A percentile compares a stretch with the other conserved stretches of the same genome.
These are phyloP conservation scores for Gossypium schwendimanii DNA, from an alignment of 441 rosid species.

Conservation along the genomic window DNA sequence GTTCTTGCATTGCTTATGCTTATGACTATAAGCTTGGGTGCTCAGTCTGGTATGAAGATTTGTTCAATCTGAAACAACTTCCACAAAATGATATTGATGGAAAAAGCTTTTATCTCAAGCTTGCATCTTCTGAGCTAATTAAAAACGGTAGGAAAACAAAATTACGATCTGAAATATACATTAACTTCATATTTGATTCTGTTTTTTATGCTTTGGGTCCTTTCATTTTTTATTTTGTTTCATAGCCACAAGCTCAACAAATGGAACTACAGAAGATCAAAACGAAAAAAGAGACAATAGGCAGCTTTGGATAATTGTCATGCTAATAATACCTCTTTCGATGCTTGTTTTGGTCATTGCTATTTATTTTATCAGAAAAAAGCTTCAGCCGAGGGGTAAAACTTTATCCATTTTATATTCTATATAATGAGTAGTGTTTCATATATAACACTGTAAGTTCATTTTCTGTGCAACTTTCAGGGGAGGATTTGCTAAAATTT, in stretches of 20 bases:
- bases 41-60: not conserved
- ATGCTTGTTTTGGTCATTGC: not conserved
- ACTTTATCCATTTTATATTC: not conserved
- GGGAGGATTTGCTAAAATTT: constrained; percentile 4
- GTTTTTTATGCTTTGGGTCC: not conserved
- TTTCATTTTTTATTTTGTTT: not conserved
- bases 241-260: not conserved
- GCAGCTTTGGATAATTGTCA: not conserved
- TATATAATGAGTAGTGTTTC: not conserved
- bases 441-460: not conserved
- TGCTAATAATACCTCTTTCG: not conserved
- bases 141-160: not conserved
- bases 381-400: not conserved
- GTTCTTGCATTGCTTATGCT: not conserved
- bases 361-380: not conserved
- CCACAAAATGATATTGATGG: too few species aligned
- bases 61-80: not conserved
- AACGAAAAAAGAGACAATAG: not conserved
- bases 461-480: not conserved
- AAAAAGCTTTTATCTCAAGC: constrained; percentile 1
- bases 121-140: not conserved
- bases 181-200: not conserved
- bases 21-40: not conserved
- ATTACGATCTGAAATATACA: not conserved
- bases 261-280: not conserved